phyloP scores from a whole-genome alignment of 345 rosid genomes.

The Limnanthes douglasii region DNA sequence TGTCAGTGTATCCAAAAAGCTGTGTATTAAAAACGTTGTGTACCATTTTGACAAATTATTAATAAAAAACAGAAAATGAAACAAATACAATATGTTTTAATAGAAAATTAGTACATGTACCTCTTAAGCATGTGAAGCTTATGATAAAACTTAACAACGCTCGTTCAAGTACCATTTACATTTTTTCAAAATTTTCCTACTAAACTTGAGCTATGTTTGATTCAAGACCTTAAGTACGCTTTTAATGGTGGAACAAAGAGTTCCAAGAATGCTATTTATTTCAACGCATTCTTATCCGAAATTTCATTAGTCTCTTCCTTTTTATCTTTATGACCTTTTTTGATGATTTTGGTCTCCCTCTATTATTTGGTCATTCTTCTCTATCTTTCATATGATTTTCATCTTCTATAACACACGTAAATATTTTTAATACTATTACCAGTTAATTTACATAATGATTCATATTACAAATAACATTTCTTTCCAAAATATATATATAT shows the following conservation, averaged over 20 bases:
- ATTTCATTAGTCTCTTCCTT: constrained; percentile 3
- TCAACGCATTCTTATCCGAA: constrained; percentile 15
- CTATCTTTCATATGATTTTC: constrained; percentile 34
- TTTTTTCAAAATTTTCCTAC: constrained; percentile 35
- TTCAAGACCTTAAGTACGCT: constrained; percentile 20
- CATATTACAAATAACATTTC: too few species aligned
- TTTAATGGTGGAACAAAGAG: constrained; percentile 58
- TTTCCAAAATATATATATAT: too few species aligned
- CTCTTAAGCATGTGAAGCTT: constrained; percentile 66
- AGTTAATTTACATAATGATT: too few species aligned
- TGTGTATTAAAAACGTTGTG: too few species aligned
- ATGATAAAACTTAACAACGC: constrained; percentile 48
- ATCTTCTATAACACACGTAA: constrained; percentile 20
- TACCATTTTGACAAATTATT: constrained; percentile 5
- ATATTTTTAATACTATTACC: background rate
- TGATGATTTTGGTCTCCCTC: constrained; percentile 16
- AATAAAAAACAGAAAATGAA: background rate
- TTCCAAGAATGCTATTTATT: constrained; percentile 26
- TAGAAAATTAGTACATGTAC: constrained; percentile 17
- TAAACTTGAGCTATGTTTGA: constrained; percentile 28
- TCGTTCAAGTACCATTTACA: constrained; percentile 32
- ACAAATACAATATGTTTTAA: background rate
- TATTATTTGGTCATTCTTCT: constrained; percentile 29
- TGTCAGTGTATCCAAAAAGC: constrained; percentile 49
- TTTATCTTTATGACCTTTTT: constrained; percentile 8